These are phyloP conservation scores for Kluyveromyces wickerhamii DNA, from an alignment of 805 yeast species.

Conservation along the genomic window DNA sequence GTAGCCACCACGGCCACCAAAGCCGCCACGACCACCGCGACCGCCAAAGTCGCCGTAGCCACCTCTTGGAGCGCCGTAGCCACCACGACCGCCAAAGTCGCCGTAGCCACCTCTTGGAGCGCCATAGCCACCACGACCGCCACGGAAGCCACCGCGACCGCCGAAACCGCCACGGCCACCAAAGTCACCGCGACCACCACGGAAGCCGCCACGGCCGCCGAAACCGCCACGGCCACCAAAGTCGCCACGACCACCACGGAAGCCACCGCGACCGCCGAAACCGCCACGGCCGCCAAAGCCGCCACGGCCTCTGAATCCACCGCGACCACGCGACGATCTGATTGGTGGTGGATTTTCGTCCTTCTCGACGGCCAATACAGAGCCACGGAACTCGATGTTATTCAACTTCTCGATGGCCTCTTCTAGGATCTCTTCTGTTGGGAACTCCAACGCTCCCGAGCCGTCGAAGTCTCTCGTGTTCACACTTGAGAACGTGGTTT, in stretches of 20 bases:
- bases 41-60: constrained; percentile 40
- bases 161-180: constrained; percentile 26
- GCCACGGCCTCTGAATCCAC: constrained; percentile 40
- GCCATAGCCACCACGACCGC: constrained; percentile 28
- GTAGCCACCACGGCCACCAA: constrained; percentile 33
- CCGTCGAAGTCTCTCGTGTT: constrained; percentile 39
- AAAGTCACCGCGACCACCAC: constrained; percentile 28
- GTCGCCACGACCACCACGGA: constrained; percentile 41
- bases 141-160: constrained; percentile 37
- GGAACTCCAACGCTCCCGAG: constrained; percentile 40
- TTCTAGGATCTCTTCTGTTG: constrained; percentile 64
- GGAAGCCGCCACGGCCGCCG: constrained; percentile 23
- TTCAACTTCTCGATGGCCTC: constrained; percentile 69
- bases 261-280: constrained; percentile 34
- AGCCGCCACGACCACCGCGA: constrained; percentile 35
- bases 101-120: constrained; percentile 34
- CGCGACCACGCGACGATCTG: constrained; percentile 34
- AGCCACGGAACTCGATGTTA: constrained; percentile 63
- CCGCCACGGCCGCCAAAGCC: constrained; percentile 43
- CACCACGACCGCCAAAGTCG: constrained; percentile 25
- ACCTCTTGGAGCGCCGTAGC: constrained; percentile 36
- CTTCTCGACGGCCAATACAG: constrained; percentile 65
- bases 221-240: constrained; percentile 29
- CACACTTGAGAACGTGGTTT: constrained; percentile 52
- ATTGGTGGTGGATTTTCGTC: constrained; percentile 52